Base-by-base conservation (phyloP, 306 rosid genomes). In the Gillenia trifoliata region DNA sequence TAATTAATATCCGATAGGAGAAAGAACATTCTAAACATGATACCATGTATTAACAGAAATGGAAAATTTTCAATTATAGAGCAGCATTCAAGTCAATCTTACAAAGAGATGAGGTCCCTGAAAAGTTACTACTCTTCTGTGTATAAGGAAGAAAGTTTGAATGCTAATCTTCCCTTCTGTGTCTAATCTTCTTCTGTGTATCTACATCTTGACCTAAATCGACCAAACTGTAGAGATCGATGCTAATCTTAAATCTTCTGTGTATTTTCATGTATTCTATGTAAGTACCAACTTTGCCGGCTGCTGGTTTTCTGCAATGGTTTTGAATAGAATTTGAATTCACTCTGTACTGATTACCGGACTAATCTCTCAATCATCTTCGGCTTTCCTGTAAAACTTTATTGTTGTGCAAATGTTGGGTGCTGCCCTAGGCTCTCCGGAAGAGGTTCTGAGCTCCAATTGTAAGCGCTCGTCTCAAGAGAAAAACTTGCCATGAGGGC, bases 401-500 rank as follows among this genome's bases (percentile, higher is more conserved):
- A 76, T 10, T 15, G 45, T 56, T 20, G 49, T 29, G 23, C 1
- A 34, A 41, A 26, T 69, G 52, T 36, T 4, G 52, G 20, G 52
- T 15, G 20, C 52, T 45, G 52, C 52, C 52, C 8, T 45, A 45
- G 52, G 52, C 52, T 45, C 8, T 45, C 20, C 2, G 20, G 52
- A 45, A 45, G 52, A 45, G 20, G 52, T 45, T 15, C 52, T 45
- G 20, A 45, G 20, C 52, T 45, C 52, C 20, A 0, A 45, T 45
- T 45, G 52, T 15, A 16, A 5, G 52, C 2, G 8, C 52, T 45
- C 17, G 20, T 5, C 52, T 16, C 33, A 47, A 85, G 73, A 8
- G 31, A 30, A 31, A 85, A 76, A 8, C 72, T 70, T 40, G 66
- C 86, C 78, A 76, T 76, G 40, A 79, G 78, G 33, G 86, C 86